phyloP scores from a whole-genome alignment of 352 stramenopile species.

The Phytopythium montanum region DNA sequence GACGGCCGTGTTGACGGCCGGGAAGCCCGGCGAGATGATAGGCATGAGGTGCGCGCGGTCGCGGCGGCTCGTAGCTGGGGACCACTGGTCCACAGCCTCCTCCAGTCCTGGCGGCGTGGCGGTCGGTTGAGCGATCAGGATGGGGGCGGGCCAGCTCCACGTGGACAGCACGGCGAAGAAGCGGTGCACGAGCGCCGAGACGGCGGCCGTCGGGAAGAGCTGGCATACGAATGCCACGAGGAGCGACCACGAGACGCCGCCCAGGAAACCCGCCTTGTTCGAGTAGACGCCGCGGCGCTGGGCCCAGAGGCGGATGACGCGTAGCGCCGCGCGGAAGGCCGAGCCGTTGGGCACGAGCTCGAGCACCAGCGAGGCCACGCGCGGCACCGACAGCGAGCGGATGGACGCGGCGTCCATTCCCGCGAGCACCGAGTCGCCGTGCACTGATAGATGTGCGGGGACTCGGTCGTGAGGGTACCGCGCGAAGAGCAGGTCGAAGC shows the following conservation, averaged over 20 bases:
- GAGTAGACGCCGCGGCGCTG: conserved; percentile 76
- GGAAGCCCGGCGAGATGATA: conserved; percentile 85
- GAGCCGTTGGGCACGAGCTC: conserved; percentile 77
- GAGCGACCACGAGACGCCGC: conserved; percentile 83
- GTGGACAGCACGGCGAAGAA: conserved; percentile 77
- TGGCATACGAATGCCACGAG: conserved; percentile 85
- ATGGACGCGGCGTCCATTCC: conserved; percentile 78
- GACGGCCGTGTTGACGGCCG: conserved; percentile 77
- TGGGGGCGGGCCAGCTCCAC: conserved; percentile 82
- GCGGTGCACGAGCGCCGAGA: conserved; percentile 65
- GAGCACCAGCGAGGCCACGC: conserved; percentile 72
- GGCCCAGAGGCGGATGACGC: conserved; percentile 76
- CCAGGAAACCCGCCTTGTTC: conserved; percentile 80
- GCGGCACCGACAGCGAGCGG: conserved; percentile 70
- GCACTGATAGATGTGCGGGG: conserved; percentile 69
- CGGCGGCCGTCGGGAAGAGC: conserved; percentile 78
- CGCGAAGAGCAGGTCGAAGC: conserved; percentile 77
- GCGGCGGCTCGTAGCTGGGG: conserved; percentile 65
- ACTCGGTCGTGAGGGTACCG: conserved; percentile 63
- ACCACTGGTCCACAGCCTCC: conserved; percentile 70
- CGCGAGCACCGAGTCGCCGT: conserved; percentile 67
- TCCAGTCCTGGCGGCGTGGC: conserved; percentile 25
- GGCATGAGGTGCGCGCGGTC: conserved; percentile 83
- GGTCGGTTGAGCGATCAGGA: conserved; percentile 64
- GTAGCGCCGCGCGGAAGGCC: conserved; percentile 64